Evolutionary conservation across 2,329 filamentous ascomycete genomes (phyloP).

Genomic region (Colletotrichum somersetense): DNA sequence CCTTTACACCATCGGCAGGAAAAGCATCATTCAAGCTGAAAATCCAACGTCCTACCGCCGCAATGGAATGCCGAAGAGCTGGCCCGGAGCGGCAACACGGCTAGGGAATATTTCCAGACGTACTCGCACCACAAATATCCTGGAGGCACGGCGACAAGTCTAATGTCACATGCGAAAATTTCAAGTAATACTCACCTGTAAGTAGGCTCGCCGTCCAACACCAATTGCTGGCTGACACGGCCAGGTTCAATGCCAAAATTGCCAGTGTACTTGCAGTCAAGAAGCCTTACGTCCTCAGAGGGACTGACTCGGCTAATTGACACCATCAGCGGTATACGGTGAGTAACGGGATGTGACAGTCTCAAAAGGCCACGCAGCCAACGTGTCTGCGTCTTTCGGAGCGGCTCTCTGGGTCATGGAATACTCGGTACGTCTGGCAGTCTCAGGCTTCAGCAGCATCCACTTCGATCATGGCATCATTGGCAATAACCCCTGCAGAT

Average conservation of each 20-base stretch:
- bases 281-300: slow-evolving; percentile 62
- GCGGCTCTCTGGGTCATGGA: slow-evolving; percentile 57
- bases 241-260: slow-evolving; percentile 56
- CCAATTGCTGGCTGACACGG: slow-evolving; percentile 43
- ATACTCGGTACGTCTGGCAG: slow-evolving; percentile 45
- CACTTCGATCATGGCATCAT: slow-evolving; percentile 68
- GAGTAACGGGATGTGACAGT: not conserved
- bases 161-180: slow-evolving; percentile 61
- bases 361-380: slow-evolving; percentile 26
- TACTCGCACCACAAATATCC: slow-evolving; percentile 65
- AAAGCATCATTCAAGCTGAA: slow-evolving; percentile 55
- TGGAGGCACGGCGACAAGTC: slow-evolving; percentile 54
- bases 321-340: not conserved
- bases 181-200: slow-evolving; percentile 48
- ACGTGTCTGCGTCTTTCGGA: slow-evolving; percentile 51
- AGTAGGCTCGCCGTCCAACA: not conserved
- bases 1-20: slow-evolving; percentile 56
- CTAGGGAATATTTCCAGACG: slow-evolving; percentile 54
- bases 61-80: slow-evolving; percentile 55
- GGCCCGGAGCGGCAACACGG: slow-evolving; percentile 54
- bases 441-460: slow-evolving; percentile 24
- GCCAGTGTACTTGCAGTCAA: slow-evolving; percentile 53
- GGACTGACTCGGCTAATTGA: slow-evolving; percentile 61
- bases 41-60: slow-evolving; percentile 54
- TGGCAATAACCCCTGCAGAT: slow-evolving; percentile 63